phyloP scores from a whole-genome alignment of 164 flowering plant species.

The Malania oleifera region DNA sequence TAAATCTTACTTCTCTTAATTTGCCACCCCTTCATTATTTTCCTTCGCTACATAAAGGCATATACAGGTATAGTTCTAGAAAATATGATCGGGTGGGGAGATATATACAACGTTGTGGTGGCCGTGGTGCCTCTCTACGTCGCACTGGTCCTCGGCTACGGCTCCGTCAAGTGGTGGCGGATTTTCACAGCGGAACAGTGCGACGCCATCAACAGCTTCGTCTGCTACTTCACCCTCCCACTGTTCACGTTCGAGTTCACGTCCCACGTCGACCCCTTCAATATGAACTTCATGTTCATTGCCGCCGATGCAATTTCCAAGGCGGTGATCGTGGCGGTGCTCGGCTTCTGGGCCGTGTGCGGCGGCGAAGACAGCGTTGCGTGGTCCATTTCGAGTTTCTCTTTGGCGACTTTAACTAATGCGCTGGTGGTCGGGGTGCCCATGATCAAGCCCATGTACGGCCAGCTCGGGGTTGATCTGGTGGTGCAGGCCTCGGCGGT shows the following conservation, averaged over 20 bases:
- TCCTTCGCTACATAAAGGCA: too few relatives aligned
- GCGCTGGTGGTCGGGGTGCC: slow-evolving; percentile 32
- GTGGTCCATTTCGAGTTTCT: slow-evolving; percentile 28
- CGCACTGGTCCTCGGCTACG: too few relatives aligned
- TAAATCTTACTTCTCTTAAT: too few relatives aligned
- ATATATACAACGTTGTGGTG: too few relatives aligned
- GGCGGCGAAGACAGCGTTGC: slow-evolving; percentile 22
- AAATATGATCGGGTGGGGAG: too few relatives aligned
- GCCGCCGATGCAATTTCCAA: slow-evolving; percentile 28
- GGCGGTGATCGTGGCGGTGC: slow-evolving; percentile 7
- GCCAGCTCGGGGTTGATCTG: slow-evolving; percentile 17
- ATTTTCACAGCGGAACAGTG: slow-evolving; percentile 24
- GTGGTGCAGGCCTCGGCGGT: slow-evolving; percentile 25
- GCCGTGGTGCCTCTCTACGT: too few relatives aligned
- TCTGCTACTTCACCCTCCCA: slow-evolving; percentile 22
- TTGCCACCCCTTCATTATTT: too few relatives aligned
- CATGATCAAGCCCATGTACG: slow-evolving; percentile 28
- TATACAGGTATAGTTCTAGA: too few relatives aligned
- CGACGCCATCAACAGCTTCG: slow-evolving; percentile 21
- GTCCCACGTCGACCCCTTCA: slow-evolving; percentile 21
- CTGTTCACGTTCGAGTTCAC: slow-evolving; percentile 26
- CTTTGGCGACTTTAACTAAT: slow-evolving; percentile 23
- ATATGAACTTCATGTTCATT: slow-evolving; percentile 18
- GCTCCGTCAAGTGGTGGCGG: slow-evolving; percentile 57
- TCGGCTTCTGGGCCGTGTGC: slow-evolving; percentile 25